Percentiles rank a stretch among this genome's conserved stretches.
These are phyloP conservation scores for Thraustochytrium sp. DNA, from an alignment of 352 stramenopile species.

Conservation along the genomic window DNA sequence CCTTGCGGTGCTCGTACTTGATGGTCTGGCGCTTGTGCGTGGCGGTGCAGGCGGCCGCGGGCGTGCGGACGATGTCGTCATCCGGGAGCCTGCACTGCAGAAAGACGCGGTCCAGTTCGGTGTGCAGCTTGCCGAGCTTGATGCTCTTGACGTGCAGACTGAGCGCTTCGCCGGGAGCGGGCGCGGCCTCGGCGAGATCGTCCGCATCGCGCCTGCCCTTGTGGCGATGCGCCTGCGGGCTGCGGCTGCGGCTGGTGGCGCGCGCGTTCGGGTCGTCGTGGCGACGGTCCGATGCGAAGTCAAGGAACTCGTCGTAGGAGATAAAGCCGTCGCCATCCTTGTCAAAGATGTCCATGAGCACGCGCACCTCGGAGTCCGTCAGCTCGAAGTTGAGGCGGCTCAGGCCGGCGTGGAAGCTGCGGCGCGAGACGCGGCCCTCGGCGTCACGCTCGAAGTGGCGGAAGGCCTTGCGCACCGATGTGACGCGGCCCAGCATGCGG, in stretches of 20 bases:
- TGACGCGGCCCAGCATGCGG: conserved; percentile 5
- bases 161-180: not conserved
- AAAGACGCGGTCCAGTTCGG: not conserved
- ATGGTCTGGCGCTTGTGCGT: conserved; percentile 25
- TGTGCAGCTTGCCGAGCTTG: not conserved
- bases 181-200: not conserved
- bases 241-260: not conserved
- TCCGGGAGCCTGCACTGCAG: not conserved
- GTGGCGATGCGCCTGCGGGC: not conserved
- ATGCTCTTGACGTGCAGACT: not conserved
- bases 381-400: not conserved
- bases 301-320: conserved; percentile 31
- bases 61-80: not conserved
- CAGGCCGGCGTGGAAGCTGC: not conserved
- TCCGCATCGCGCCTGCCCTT: not conserved
- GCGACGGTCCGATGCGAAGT: too few relatives aligned
- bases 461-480: not conserved
- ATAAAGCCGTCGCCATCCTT: conserved; percentile 30
- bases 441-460: conserved; percentile 21
- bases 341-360: conserved; percentile 42
- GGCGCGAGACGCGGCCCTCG: not conserved
- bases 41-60: not conserved
- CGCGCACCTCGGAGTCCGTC: conserved; percentile 3
- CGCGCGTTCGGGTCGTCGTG: too few relatives aligned
- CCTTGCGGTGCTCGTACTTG: not conserved